phyloP scores from a whole-genome alignment of 1,284 basidiomycete species.

The Omphalotus olearius region DNA sequence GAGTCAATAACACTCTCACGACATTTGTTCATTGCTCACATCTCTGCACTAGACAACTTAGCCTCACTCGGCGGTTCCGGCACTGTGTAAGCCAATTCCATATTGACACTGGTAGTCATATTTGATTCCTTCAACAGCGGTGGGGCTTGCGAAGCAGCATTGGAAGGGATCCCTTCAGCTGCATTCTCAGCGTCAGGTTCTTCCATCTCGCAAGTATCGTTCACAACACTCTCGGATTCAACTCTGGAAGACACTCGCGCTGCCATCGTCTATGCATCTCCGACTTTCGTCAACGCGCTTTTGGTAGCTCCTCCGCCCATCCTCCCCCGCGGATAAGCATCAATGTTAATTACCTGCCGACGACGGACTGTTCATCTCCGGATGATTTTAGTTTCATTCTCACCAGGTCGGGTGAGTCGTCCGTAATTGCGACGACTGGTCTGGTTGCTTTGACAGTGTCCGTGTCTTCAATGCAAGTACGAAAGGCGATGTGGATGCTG shows the following conservation, averaged over 20 bases:
- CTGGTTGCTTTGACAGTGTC: conserved; percentile 40
- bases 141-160: conserved; percentile 41
- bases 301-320: conserved; percentile 26
- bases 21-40: background rate
- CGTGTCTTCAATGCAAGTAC: conserved; percentile 41
- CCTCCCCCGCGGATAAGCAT: conserved; percentile 36
- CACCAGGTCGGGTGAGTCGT: conserved; percentile 41
- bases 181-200: conserved; percentile 43
- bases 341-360: conserved; percentile 49
- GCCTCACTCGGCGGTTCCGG: conserved; percentile 34
- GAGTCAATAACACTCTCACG: conserved; percentile 15
- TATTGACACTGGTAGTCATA: background rate
- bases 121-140: conserved; percentile 29
- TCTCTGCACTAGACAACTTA: conserved; percentile 33
- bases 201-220: conserved; percentile 34
- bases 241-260: conserved; percentile 29
- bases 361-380: conserved; percentile 31
- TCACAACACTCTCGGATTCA: conserved; percentile 34
- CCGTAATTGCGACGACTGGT: conserved; percentile 26
- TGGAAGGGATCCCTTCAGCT: conserved; percentile 43
- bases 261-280: conserved; percentile 37
- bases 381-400: conserved; percentile 40
- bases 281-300: conserved; percentile 35
- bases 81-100: conserved; percentile 39
- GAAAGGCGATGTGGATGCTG: conserved; percentile 39